Base-by-base conservation (phyloP, 2,329 filamentous ascomycete genomes). In the Ilyonectria sp. region DNA sequence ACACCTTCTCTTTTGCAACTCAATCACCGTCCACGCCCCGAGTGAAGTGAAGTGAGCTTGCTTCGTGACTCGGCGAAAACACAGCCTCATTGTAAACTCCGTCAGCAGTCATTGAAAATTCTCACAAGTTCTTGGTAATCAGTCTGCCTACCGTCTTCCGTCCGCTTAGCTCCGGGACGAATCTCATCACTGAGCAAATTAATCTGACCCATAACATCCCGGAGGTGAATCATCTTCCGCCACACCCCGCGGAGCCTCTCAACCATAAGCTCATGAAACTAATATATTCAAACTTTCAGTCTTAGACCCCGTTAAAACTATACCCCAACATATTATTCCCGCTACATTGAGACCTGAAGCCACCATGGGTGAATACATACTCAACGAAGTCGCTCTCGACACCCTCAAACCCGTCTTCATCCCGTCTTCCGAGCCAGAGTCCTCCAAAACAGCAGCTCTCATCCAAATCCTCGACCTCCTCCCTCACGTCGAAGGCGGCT, bases 401-500 rank as follows among this genome's bases (percentile, higher is more conserved):
- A 54, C 65, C n/a, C 71, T 79, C 64, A 65, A 66, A 6, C 65
- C 80, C 26, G 82, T 91, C 53, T 73, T 58, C 40, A 50, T 31
- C 8, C 68, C 50, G 57, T 76, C 65, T 29, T 62, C 44, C 33
- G 61, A 67, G 6, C 62, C 71, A 29, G 74, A 76, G 50, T 60
- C 60, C 67, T 21, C 60, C 58, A 23, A 60, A 33, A 57, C 70
- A 63, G 56, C 56, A 59, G 60, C 61, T 33, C 67, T 82, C 37
- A 80, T 82, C 71, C 44, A 66, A 11, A 59, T 80, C 21, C 83
- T 92, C 55, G 72, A 80, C 23, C 83, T 91, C 29, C 75, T 81
- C 54, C 80, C 84, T 9, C 89, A 92, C 78, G 84, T 89, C 49
- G 90, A 92, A 80, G 90, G 90, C 59, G 90, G 90, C 52, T 92